These are phyloP conservation scores for Populus hybrid DNA, from an alignment of 441 rosid genomes.

Conservation along the genomic window DNA sequence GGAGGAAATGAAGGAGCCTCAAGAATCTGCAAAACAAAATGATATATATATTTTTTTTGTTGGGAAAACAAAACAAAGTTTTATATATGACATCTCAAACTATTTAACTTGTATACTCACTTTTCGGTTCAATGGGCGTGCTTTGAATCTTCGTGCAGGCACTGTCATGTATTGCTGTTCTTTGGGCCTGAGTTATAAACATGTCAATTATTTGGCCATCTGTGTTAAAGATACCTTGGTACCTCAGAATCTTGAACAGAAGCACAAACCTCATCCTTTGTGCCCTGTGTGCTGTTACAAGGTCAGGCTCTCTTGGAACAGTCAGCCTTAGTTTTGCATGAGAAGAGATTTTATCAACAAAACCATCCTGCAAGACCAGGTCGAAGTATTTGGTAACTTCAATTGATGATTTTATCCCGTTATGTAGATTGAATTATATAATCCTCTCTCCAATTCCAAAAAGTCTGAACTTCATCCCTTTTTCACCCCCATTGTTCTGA, in stretches of 20 bases:
- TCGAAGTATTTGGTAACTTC: constrained; percentile 1
- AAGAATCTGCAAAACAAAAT: constrained; percentile 56
- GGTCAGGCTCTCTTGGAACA: constrained; percentile 87
- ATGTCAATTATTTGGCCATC: constrained; percentile 4
- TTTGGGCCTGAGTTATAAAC: constrained; percentile 59
- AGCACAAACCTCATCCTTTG: constrained; percentile 61
- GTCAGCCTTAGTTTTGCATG: constrained; percentile 57
- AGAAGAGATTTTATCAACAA: constrained; percentile 33
- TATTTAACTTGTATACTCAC: constrained; percentile 36
- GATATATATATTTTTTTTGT: neutral
- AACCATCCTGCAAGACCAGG: constrained; percentile 50
- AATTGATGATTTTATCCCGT: neutral
- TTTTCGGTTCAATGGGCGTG: constrained; percentile 87
- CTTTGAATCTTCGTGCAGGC: constrained; percentile 62
- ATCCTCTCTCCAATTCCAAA: neutral
- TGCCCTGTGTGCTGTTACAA: constrained; percentile 85
- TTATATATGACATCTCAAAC: neutral
- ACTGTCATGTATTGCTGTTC: constrained; percentile 40
- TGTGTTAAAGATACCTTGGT: neutral
- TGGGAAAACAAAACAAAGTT: constrained; percentile 11
- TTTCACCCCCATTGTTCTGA: neutral
- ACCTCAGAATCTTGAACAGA: neutral
- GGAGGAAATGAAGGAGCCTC: constrained; percentile 76
- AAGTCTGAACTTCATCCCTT: neutral
- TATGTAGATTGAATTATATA: neutral